Base-by-base conservation (phyloP, 2,329 filamentous ascomycete genomes). In the Exophiala sp. region DNA sequence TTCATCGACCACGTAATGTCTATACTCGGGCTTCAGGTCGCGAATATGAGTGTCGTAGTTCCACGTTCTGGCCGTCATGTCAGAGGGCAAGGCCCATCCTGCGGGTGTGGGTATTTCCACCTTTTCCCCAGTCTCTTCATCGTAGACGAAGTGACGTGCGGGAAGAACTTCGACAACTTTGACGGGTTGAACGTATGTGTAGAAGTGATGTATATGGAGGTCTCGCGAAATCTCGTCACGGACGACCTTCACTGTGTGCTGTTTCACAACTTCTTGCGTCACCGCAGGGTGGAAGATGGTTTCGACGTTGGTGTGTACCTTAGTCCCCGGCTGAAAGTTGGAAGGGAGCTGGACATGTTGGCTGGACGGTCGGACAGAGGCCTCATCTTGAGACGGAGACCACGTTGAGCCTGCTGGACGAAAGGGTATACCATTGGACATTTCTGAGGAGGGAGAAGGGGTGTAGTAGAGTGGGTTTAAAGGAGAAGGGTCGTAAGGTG, bases 171-270 rank as follows among this genome's bases (percentile, higher is more conserved):
- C 66, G 10, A 69, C 47, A 2, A 67, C 69, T 24, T 61, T 62
- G 42, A 72, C 59, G 2, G 69, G 70, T 36, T 68, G 69, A 2
- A 67, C 60, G 18, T 63, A 62, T 24, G 66, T 66, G 47, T 66
- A 67, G 35, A 68, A 63, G 43, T 71, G 66, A 52, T 72, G 62
- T 7, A 63, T 59, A 44, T 72, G 69, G 50, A 69, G 67, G 5
- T 71, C 66, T n/a, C 69, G 66, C 10, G 65, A 52, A 44, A 70
- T 64, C 29, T 63, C 58, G 50, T 70, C 64, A 52, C 69, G 53
- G 6, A 60, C 45, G 14, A 70, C 61, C 64, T 62, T 67, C 60
- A 8, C 63, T 39, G 3, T 65, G 48, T 38, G 62, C 11, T 48
- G 63, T 16, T 60, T 60, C 39, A 72, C 54, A 1, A 57, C 63